These are phyloP conservation scores for Talaromyces sp. DNA, from an alignment of 2,329 filamentous ascomycete species.

Conservation along the genomic window DNA sequence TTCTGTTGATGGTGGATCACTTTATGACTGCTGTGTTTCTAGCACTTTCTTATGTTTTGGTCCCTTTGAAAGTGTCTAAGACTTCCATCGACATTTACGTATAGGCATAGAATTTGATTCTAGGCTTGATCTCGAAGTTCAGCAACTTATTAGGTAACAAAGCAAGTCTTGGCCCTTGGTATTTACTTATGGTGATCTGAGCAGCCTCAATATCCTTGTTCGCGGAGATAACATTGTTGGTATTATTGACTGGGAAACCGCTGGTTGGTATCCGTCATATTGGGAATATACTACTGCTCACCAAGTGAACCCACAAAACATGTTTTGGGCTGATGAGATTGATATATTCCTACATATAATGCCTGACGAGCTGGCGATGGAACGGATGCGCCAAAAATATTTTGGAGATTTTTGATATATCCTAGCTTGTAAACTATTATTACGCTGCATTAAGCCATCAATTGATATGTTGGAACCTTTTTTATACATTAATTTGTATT, in stretches of 20 bases:
- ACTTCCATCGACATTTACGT: slow-evolving; percentile 34
- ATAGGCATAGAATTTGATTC: slow-evolving; percentile 23
- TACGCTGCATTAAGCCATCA: too few species aligned
- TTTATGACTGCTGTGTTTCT: slow-evolving; percentile 27
- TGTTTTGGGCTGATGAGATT: slow-evolving; percentile 33
- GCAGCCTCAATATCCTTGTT: slow-evolving; percentile 30
- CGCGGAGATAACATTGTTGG: slow-evolving; percentile 37
- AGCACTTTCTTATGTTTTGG: slow-evolving; percentile 22
- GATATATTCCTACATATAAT: slow-evolving; percentile 35
- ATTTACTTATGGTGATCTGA: slow-evolving; percentile 49
- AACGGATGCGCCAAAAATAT: slow-evolving; percentile 30
- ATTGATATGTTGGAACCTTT: too few species aligned
- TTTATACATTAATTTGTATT: too few species aligned
- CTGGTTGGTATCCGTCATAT: slow-evolving; percentile 26
- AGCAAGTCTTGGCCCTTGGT: slow-evolving; percentile 26
- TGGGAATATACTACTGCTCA: slow-evolving; percentile 31
- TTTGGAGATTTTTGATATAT: slow-evolving; percentile 27
- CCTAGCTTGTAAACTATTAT: not conserved
- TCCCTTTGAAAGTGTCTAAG: slow-evolving; percentile 25
- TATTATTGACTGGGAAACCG: slow-evolving; percentile 25
- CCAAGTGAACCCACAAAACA: slow-evolving; percentile 36
- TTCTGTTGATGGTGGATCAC: slow-evolving; percentile 25
- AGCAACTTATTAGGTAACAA: slow-evolving; percentile 30
- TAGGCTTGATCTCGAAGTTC: slow-evolving; percentile 17
- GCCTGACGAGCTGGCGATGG: slow-evolving; percentile 35